Base-by-base conservation (phyloP, 2,329 filamentous ascomycete species). In the Colletotrichum falcatum region DNA sequence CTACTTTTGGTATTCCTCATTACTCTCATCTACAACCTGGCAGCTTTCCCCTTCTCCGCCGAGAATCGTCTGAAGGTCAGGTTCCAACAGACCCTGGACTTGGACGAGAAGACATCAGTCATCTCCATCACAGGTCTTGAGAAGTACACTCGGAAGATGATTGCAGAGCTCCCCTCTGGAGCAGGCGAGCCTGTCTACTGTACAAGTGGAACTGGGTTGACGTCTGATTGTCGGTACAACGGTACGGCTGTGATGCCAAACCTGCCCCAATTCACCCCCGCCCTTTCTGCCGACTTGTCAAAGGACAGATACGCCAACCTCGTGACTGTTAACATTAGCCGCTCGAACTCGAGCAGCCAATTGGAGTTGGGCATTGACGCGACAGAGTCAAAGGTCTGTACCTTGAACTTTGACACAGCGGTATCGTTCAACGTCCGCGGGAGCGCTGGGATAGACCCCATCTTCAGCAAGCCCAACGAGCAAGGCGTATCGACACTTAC, bases 41-140 rank as follows among this genome's bases (percentile, higher is more conserved):
- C 89, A 2, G 93, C 93, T 1, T 98, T 97, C 79, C 96, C 96
- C 0, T 98, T 98, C 81, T 96, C 94, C 0, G 83, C 88, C 28
- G 87, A 90, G 70, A 92, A 91, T 78, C 89, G 94, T 46, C 89
- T 97, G 79, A 98, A 98, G 80, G 86, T 95, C 58, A 97, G 91
- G 80, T 98, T 98, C 79, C 84, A 93, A 60, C 95, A 99, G 78
- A 88, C 88, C 12, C 84, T 98, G 58, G 89, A 97, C 74, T 87
- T 97, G 12, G 92, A 93, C 74, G 48, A 55, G 18, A 89, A 86
- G 5, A 90, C 91, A n/a, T 82, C 86, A 18, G 94, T 94, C 74
- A 84, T 82, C 2, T 92, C 95, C 49, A 83, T 97, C 11, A 87
- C 85, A 0, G 94, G 94, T 0, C 79, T 94, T 2, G 85, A 89